These are phyloP conservation scores for Sarocladium brachiariae DNA, from an alignment of 2,329 filamentous ascomycete species.

Conservation along the genomic window DNA sequence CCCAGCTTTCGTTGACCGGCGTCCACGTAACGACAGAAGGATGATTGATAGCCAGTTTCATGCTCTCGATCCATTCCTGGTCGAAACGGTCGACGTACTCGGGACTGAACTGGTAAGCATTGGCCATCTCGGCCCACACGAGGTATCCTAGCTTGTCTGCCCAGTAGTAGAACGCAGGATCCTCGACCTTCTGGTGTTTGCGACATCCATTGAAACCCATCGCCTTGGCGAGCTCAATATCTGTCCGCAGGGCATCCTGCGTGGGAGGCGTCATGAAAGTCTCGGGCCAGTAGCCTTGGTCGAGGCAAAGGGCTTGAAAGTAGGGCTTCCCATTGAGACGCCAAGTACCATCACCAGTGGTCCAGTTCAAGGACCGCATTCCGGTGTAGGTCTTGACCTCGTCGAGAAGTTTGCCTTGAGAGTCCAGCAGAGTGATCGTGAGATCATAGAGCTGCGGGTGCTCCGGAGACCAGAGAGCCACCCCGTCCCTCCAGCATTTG, in stretches of 20 bases:
- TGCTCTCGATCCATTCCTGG: slow-evolving; percentile 56
- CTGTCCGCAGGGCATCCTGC: slow-evolving; percentile 35
- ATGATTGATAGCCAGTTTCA: slow-evolving; percentile 59
- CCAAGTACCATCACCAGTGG: slow-evolving; percentile 49
- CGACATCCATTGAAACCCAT: slow-evolving; percentile 61
- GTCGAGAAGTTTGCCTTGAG: slow-evolving; percentile 37
- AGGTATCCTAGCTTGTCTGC: slow-evolving; percentile 54
- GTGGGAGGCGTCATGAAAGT: slow-evolving; percentile 54
- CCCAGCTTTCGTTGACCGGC: slow-evolving; percentile 59
- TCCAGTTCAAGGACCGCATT: slow-evolving; percentile 55
- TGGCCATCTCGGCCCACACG: slow-evolving; percentile 60
- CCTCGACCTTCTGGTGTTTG: slow-evolving; percentile 60
- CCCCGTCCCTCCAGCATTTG: slow-evolving; percentile 41
- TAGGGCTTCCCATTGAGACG: slow-evolving; percentile 50
- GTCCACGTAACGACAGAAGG: slow-evolving; percentile 61
- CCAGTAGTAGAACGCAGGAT: slow-evolving; percentile 54
- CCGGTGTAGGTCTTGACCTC: slow-evolving; percentile 53
- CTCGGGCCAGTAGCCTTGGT: slow-evolving; percentile 58
- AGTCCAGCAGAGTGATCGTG: slow-evolving; percentile 42
- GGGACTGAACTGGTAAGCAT: slow-evolving; percentile 54
- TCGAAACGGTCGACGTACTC: slow-evolving; percentile 55
- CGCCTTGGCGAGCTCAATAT: slow-evolving; percentile 49
- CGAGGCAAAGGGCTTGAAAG: slow-evolving; percentile 54
- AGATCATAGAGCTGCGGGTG: slow-evolving; percentile 51
- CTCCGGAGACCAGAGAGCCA: slow-evolving; percentile 58